Conservation (phyloP, 805 yeast species). For the Tetrapisispora pingtungensis region DNA sequence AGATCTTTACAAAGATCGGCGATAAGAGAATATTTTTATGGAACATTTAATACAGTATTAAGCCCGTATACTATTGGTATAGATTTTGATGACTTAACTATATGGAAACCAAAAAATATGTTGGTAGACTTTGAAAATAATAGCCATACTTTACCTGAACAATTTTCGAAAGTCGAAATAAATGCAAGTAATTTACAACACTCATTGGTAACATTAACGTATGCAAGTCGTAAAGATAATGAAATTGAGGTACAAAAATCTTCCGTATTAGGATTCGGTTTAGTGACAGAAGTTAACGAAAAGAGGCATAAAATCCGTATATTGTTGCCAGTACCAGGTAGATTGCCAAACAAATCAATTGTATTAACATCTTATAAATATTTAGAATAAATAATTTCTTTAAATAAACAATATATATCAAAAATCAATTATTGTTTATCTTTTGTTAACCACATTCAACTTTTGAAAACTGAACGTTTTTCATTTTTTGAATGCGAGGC, state of each 20-base stretch:
- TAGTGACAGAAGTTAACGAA: constrained; percentile 64
- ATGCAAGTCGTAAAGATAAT: constrained; percentile 39
- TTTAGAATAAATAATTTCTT: constrained; percentile 43
- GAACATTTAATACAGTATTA: constrained; percentile 51
- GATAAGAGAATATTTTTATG: constrained; percentile 86
- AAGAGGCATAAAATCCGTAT: constrained; percentile 55
- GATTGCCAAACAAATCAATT: constrained; percentile 65
- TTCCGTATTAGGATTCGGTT: constrained; percentile 70
- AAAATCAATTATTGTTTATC: too few relatives aligned
- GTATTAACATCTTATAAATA: constrained; percentile 73
- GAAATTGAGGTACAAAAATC: constrained; percentile 41
- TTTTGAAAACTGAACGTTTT: too few relatives aligned
- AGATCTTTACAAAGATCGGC: constrained; percentile 66
- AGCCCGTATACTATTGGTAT: constrained; percentile 82
- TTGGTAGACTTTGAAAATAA: constrained; percentile 19
- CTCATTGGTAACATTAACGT: constrained; percentile 57
- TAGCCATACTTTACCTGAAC: constrained; percentile 9
- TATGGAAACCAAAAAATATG: constrained; percentile 45
- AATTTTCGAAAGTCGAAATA: constrained; percentile 34
- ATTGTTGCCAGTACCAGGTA: constrained; percentile 79
- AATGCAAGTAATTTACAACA: constrained; percentile 55
- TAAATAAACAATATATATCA: neutral
- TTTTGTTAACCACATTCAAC: too few relatives aligned
- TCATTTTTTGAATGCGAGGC: too few relatives aligned
- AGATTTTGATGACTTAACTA: constrained; percentile 48